Conservation (phyloP, 2,329 filamentous ascomycete species). For the Cylindrodendrum hubeiense region DNA sequence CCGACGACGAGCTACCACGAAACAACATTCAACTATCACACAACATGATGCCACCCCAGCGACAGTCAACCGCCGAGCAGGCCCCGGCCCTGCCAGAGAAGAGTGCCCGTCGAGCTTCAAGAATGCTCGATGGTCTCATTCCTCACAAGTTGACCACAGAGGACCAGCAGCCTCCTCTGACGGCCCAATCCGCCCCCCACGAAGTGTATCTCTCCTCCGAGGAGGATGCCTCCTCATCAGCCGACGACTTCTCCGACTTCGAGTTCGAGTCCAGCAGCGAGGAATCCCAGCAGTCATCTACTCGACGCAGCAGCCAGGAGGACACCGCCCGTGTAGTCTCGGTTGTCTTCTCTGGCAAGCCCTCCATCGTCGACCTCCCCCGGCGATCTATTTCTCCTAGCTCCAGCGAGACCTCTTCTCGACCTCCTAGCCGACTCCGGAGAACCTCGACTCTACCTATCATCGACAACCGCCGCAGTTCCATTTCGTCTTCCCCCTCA, state of each 20-base stretch:
- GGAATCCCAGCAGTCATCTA: conserved; percentile 39
- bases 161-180: conserved; percentile 47
- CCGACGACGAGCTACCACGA: conserved; percentile 37
- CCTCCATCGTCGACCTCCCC: conserved; percentile 66
- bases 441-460: conserved; percentile 50
- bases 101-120: conserved; percentile 63
- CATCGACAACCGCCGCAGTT: conserved; percentile 49
- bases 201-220: conserved; percentile 75
- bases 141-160: conserved; percentile 47
- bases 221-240: conserved; percentile 73
- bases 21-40: conserved; percentile 20
- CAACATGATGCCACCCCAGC: conserved; percentile 47
- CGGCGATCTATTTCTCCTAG: conserved; percentile 59
- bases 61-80: conserved; percentile 34
- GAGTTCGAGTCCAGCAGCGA: conserved; percentile 62
- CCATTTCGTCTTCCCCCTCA: conserved; percentile 50
- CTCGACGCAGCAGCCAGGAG: conserved; percentile 60
- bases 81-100: conserved; percentile 63
- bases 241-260: conserved; percentile 70
- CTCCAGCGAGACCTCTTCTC: conserved; percentile 45
- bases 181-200: conserved; percentile 61
- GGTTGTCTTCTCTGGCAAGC: conserved; percentile 71
- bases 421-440: conserved; percentile 41
- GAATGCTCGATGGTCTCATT: conserved; percentile 50
- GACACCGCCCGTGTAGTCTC: conserved; percentile 70